Evolutionary conservation across 768 basidiomycete genomes (phyloP).

Genomic region (Leccinellum rugosiceps): DNA sequence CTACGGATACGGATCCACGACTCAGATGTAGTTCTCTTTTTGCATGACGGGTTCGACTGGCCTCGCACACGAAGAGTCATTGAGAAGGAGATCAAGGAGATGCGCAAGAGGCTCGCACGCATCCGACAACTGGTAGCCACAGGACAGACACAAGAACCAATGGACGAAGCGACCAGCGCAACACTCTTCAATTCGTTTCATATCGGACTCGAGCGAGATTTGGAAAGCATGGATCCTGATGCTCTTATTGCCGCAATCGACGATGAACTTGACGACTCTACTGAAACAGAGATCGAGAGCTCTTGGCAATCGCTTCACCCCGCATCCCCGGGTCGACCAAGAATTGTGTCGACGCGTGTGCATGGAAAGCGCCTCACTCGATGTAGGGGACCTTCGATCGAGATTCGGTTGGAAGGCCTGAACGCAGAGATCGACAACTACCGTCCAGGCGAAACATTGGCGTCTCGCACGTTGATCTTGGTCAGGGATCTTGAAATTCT

Average conservation of each 20-base stretch:
- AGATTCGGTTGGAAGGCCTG: constrained; percentile 69
- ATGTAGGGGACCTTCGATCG: constrained; percentile 78
- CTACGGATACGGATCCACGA: constrained; percentile 56
- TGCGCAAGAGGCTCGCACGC: constrained; percentile 80
- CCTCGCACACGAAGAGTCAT: constrained; percentile 77
- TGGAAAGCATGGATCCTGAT: constrained; percentile 69
- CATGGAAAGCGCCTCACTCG: constrained; percentile 64
- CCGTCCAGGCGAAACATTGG: constrained; percentile 48
- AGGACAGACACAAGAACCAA: constrained; percentile 82
- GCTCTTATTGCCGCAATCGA: constrained; percentile 90
- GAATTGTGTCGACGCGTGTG: constrained; percentile 35
- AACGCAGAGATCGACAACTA: constrained; percentile 68
- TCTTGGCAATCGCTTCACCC: constrained; percentile 89
- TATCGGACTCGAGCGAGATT: constrained; percentile 81
- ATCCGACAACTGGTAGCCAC: constrained; percentile 89
- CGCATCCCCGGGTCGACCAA: constrained; percentile 40
- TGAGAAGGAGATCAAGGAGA: constrained; percentile 83
- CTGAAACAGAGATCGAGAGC: constrained; percentile 72
- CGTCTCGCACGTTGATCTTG: constrained; percentile 64
- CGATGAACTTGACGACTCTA: constrained; percentile 76
- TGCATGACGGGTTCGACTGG: constrained; percentile 98
- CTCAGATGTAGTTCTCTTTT: constrained; percentile 61
- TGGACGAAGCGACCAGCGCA: constrained; percentile 65
- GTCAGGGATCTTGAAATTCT: constrained; percentile 82
- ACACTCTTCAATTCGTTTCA: constrained; percentile 93